Evolutionary conservation across 495 filamentous ascomycete species (phyloP), one percentile per base, ranked within the genome.

Genomic region (Cercophora sp.): DNA sequence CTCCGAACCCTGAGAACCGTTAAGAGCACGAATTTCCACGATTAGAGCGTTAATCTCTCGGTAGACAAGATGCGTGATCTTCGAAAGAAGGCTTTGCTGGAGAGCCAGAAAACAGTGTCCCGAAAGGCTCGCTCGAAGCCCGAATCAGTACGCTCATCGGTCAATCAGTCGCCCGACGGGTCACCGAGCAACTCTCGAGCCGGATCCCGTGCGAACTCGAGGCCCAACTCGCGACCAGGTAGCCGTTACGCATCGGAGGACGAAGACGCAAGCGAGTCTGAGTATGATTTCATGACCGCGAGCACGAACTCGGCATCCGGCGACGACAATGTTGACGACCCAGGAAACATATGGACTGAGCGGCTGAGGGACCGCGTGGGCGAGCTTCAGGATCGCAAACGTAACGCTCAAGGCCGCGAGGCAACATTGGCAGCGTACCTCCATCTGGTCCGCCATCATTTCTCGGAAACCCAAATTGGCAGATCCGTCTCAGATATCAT

Each of bases 21-120:
- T 16, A 1, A 8, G 16, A 16, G 24, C 10, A 20, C 36, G 4
- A 2, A 39, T 25, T 15, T 9, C 13, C 29, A 44, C 36, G 6
- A 37, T 20, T 19, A 22, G 23, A 24, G 25, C 24, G 37, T 18
- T n/a, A 24, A 37, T 32, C 15, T n/a, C 3, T 36, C 9, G 13
- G 13, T 36, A 16, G 18, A 39, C 15, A 77, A 58, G 32, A 91
- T 89, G 87, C 84, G 78, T 65, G 85, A 89, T 61, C 80, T 96
- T 48, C 81, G 88, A 60, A 85, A 91, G 64, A 88, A 88, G 66
- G 89, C 87, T 27, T 63, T 74, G 23, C 78, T 88, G 20, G 87
- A 91, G 74, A 88, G 85, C 72, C 83, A 84, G 65, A 98, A 98
- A 76, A 98, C 92, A 29, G 78, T 93, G 43, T 96, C 93, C 29